These are phyloP conservation scores for Stentor coeruleus DNA, from an alignment of 73 alveolate genomes.

Conservation along the genomic window DNA sequence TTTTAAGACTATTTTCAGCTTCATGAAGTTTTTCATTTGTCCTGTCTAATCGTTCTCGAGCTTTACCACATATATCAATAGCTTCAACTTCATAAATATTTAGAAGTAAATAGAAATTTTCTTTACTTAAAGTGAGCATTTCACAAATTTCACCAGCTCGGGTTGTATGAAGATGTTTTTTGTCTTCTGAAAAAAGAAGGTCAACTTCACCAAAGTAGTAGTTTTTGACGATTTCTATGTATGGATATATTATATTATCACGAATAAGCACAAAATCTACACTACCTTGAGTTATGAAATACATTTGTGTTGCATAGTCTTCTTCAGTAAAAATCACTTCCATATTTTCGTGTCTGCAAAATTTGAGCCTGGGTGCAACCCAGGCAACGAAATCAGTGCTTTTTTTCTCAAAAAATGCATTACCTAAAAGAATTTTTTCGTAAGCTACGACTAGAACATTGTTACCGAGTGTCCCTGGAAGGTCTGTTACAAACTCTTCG, in stretches of 20 bases:
- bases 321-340: constrained; percentile 56
- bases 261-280: constrained; percentile 8
- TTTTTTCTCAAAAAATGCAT: constrained; percentile 44
- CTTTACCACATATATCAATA: not conserved
- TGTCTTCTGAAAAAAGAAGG: constrained; percentile 10
- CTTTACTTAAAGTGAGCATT: not conserved
- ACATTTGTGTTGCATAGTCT: constrained; percentile 60
- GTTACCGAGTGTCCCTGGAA: constrained; percentile 67
- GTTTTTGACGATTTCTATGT: too few species aligned
- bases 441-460: constrained; percentile 48
- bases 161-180: not conserved
- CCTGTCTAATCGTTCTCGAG: constrained; percentile 1
- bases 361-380: constrained; percentile 70
- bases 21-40: too few species aligned
- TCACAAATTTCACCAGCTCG: constrained; percentile 20
- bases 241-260: constrained; percentile 16
- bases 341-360: constrained; percentile 38
- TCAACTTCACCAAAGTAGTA: constrained; percentile 70
- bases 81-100: constrained; percentile 15
- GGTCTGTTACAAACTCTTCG: constrained; percentile 48
- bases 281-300: constrained; percentile 58
- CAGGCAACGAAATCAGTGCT: constrained; percentile 56
- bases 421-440: constrained; percentile 36
- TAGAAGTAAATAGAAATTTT: not conserved
- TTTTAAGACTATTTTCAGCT: too few species aligned